Base-by-base conservation (phyloP, 176 grass and related monocot species). In the Guadua angustifolia region DNA sequence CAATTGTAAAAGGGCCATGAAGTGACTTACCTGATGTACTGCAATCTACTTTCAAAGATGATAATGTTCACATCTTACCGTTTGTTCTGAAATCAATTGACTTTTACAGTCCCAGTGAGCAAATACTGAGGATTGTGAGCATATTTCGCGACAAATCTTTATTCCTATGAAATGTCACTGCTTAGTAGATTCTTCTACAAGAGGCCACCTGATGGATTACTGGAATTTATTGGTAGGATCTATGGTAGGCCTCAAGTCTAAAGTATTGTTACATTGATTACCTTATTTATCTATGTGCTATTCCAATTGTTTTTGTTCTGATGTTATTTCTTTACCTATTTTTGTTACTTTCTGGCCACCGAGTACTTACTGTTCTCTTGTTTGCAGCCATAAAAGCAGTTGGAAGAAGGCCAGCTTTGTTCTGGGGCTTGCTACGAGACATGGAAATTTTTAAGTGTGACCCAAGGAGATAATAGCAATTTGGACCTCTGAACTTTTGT, bases 141-240 rank as follows among this genome's bases (percentile, higher is more conserved):
- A 79, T 18, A 68, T 67, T 69, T 29, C 44, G 43, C 67, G 73
- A 73, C 50, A 79, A 52, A 17, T 60, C 51, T 22, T 74, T 60
- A 90, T 32, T 88, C 61, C 38, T 53, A 93, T 93, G 35, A 36
- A 84, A 98, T 98, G 96, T 98, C 96, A 85, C 89, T 98, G n/a
- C 90, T 98, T 71, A 98, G 93, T 87, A 95, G 96, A 91, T 98
- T 98, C 85, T 98, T 98, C 88, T 94, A 95, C 88, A 98, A 92
- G 83, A 90, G 96, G 50, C 96, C 96, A 79, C 96, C 93, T 35
- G 29, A 29, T 29, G 29, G 29, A 29, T 29, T 29, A 29, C 29
- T 29, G 29, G 29, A 29, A 1, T 29, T 29, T 29, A 29, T 29
- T 29, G 1, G 1, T 1, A 29, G 29, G 29, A 29, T 29, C 29